Base-by-base conservation (phyloP, 306 rosid species). In the Castanea mollissima region DNA sequence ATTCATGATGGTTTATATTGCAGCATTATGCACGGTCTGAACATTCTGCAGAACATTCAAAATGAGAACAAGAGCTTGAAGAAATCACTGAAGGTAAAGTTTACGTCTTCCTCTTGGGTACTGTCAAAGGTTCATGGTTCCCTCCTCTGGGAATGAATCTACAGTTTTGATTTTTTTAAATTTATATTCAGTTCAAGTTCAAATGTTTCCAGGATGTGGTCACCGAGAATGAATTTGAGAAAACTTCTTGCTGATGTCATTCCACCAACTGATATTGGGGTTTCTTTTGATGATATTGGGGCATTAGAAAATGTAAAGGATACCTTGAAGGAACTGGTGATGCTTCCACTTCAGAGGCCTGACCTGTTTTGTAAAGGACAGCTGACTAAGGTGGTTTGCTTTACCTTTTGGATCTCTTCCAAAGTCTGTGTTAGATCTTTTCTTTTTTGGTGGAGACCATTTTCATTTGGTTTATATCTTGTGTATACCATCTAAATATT, bases 271-370 rank as follows among this genome's bases (percentile, higher is more conserved):
- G 97, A 95, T 79, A 89, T 95, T 83, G 99, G 99, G 70, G 98
- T 95, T 76, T 90, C 96, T 34, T 95, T 95, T 86, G 98, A 95
- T 83, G 95, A 95, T 80, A 91, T 95, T 29, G 99, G 99, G 70
- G 99, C 99, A 63, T 86, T 95, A 74, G 99, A 95, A 87, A 92
- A 84, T 74, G 99, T 94, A 69, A 94, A 94, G 91, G 97, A 94
- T 81, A 94, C 99, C 34, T 79, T 94, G 88, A 94, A 92, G 88
- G 99, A 95, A 75, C 80, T 95, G 89, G 98, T 95, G 78, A 95
- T 95, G 99, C 97, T 95, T 83, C 99, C 99, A 31, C 92, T 95
- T 84, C 94, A 86, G 78, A 88, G 99, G 86, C 98, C 99, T 76
- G 99, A 95, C 75, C 83, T 95, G 74, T 95, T 95, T 85, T 80